Conservation (phyloP, 805 yeast species). For the Starmerella sp. region DNA sequence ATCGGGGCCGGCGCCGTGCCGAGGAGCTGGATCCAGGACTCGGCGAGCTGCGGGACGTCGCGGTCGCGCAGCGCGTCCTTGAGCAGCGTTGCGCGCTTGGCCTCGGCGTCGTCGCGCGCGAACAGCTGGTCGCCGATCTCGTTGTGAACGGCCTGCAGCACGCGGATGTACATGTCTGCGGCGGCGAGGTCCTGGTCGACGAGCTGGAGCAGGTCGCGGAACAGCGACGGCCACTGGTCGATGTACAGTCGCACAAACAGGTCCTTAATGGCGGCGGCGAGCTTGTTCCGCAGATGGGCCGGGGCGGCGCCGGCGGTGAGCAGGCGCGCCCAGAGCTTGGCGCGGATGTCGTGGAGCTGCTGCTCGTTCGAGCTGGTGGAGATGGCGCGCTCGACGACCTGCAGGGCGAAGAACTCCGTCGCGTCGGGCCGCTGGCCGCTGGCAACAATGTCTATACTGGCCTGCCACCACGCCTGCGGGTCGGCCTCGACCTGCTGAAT, state of each 20-base stretch:
- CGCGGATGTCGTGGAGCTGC: slow-evolving; percentile 38
- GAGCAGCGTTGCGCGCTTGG: slow-evolving; percentile 54
- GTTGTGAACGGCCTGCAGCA: slow-evolving; percentile 64
- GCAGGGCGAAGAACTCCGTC: slow-evolving; percentile 55
- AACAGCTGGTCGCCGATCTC: slow-evolving; percentile 91
- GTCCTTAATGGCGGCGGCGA: slow-evolving; percentile 44
- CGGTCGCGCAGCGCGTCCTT: slow-evolving; percentile 73
- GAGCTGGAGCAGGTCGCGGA: slow-evolving; percentile 37
- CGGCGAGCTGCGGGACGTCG: slow-evolving; percentile 44
- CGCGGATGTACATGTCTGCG: slow-evolving; percentile 63
- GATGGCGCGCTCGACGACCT: slow-evolving; percentile 42
- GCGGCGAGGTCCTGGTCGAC: slow-evolving; percentile 34
- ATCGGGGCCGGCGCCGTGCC: slow-evolving; percentile 31
- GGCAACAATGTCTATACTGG: slow-evolving; percentile 34
- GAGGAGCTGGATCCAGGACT: slow-evolving; percentile 18
- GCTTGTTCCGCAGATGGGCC: slow-evolving; percentile 44
- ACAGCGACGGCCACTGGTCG: slow-evolving; percentile 40
- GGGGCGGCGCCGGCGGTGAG: slow-evolving; percentile 24
- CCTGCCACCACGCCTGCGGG: slow-evolving; percentile 36
- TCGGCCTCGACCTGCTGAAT: slow-evolving; percentile 36
- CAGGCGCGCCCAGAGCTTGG: slow-evolving; percentile 39
- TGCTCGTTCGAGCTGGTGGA: slow-evolving; percentile 37
- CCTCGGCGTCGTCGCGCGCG: slow-evolving; percentile 46
- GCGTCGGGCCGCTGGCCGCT: slow-evolving; percentile 36
- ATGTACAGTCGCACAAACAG: slow-evolving; percentile 42